Evolutionary conservation across 2,329 filamentous ascomycete genomes (phyloP), one percentile per base, ranked within the genome.

Genomic region (Lithohypha guttulata): DNA sequence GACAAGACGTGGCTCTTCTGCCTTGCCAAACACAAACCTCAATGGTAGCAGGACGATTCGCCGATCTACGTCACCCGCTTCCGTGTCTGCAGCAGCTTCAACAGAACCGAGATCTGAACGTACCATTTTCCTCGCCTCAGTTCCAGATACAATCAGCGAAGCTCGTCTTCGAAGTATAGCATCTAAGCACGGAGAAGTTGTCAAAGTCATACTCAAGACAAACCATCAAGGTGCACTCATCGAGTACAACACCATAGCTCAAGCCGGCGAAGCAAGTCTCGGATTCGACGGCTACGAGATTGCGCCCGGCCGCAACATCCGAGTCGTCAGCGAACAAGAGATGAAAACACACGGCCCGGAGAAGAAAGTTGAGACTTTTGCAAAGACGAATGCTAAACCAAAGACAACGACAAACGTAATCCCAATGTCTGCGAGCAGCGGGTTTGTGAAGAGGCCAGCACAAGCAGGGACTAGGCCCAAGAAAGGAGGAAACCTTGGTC

Each of bases 61-160:
- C 14, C 8, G 10, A 36, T 59, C 61, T 18, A 58, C 58, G 2
- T 55, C 61, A 14, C 52, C 58, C 17, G 54, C 61, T 38, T 51
- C 51, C 15, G 55, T 63, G 38, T n/a, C n/a, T n/a, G n/a, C n/a
- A n/a, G 56, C 40, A 4, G 35, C 41, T 17, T 35, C 46, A 6
- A 38, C 47, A 11, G 64, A 68, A 13, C 65, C 69, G 1, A 59
- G 63, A 6, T 69, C 67, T 20, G 74, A 78, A 34, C 78, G 85
- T 37, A 91, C 84, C 1, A 70, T 96, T 34, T 81, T 80, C 7
- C 66, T 98, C 19, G 75, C 95, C 61, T 81, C 87, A 46, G 67
- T 98, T 1, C 85, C 91, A 1, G 91, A 96, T 54, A 96, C 87
- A 0, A 76, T 96, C 53, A 95, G 93, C 48, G 84, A 93, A 53